Evolutionary conservation across 2,329 filamentous ascomycete species (phyloP).

Genomic region (Juglanconis sp.): DNA sequence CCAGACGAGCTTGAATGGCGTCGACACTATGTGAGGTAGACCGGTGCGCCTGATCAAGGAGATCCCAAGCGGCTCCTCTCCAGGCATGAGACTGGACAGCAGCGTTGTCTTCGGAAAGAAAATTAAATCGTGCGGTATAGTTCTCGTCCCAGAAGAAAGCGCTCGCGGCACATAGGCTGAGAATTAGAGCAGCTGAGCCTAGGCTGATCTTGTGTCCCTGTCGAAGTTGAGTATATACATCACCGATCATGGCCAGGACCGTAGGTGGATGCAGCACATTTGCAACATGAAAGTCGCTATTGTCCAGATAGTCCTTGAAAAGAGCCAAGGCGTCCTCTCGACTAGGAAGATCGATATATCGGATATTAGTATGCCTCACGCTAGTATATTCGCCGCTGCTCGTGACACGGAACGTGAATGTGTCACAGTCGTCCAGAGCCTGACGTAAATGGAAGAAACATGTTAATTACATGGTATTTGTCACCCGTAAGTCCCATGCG

Average conservation of each 20-base stretch:
- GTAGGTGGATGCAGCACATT: constrained; percentile 23
- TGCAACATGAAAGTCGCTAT: constrained; percentile 19
- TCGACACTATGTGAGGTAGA: constrained; percentile 29
- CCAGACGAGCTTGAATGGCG: constrained; percentile 34
- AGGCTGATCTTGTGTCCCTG: constrained; percentile 15
- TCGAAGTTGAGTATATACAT: constrained; percentile 21
- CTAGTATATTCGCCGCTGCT: background rate
- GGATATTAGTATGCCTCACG: background rate
- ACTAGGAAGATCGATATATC: constrained; percentile 6
- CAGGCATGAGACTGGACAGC: constrained; percentile 23
- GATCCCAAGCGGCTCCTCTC: constrained; percentile 32
- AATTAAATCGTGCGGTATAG: constrained; percentile 2
- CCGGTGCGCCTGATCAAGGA: constrained; percentile 33
- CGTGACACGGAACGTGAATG: constrained; percentile 9
- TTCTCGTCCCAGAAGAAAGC: constrained; percentile 27
- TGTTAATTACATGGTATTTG: too few species aligned
- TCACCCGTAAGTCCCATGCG: background rate
- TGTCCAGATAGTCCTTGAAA: constrained; percentile 26
- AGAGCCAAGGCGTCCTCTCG: constrained; percentile 25
- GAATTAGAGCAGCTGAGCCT: constrained; percentile 24
- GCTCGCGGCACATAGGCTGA: constrained; percentile 27
- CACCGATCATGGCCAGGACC: constrained; percentile 16
- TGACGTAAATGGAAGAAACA: background rate
- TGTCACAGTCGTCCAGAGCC: constrained; percentile 6
- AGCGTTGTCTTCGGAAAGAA: constrained; percentile 21